Conservation (phyloP, 345 rosid genomes). For the Corchorus capsularis region DNA sequence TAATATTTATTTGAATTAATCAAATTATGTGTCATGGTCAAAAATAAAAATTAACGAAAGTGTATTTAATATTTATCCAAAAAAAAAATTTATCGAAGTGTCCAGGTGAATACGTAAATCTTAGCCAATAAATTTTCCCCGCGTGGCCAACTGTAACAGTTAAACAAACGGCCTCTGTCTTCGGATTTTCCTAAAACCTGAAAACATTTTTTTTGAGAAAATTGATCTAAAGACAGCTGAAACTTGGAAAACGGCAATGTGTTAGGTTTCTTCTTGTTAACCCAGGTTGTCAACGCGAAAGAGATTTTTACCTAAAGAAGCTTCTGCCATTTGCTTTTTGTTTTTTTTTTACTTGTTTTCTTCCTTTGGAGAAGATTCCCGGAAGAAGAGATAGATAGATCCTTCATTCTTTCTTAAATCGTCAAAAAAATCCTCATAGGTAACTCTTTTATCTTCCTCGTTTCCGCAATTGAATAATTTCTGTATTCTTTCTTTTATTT, state of each 20-base stretch:
- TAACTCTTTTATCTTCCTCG: background rate
- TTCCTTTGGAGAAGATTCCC: constrained; percentile 20
- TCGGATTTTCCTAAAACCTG: background rate
- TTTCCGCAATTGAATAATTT: background rate
- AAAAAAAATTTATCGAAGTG: background rate
- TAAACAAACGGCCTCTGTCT: background rate
- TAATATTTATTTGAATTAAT: too few species aligned
- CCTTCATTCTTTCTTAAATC: background rate
- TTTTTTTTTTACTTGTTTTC: background rate
- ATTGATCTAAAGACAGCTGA: background rate
- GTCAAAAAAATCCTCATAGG: constrained; percentile 1
- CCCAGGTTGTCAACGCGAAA: background rate
- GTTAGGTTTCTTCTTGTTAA: background rate
- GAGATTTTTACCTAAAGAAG: background rate
- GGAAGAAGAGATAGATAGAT: background rate
- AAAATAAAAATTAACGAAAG: too few species aligned
- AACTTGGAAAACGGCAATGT: background rate
- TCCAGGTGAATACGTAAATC: background rate
- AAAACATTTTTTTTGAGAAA: too few species aligned
- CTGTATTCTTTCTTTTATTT: background rate
- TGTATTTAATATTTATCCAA: too few species aligned
- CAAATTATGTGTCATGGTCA: too few species aligned
- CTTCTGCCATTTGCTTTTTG: background rate
- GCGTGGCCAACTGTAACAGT: background rate
- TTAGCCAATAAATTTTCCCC: background rate